A percentile compares a stretch with the other conserved stretches of the same genome.
These are phyloP conservation scores for Spizellomyces punctatus DNA, from an alignment of 192 early-diverging fungal species.

Conservation along the genomic window DNA sequence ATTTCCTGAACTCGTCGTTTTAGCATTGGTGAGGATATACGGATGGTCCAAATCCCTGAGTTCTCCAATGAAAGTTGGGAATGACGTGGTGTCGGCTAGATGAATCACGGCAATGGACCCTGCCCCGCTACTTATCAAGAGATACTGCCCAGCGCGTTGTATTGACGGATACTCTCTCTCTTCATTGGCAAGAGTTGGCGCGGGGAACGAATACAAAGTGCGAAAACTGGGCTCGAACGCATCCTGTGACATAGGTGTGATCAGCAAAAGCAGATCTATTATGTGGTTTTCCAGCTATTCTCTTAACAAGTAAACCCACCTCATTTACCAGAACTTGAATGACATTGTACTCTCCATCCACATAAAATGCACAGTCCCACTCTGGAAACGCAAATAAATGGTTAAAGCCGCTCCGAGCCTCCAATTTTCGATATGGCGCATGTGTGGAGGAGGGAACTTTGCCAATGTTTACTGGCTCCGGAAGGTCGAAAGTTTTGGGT, in stretches of 20 bases:
- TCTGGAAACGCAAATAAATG: slow-evolving; percentile 22
- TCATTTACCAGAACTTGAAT: neutral
- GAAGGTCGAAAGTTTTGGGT: too few relatives aligned
- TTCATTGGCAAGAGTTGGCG: neutral
- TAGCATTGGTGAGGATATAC: neutral
- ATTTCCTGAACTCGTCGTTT: neutral
- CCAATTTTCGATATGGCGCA: slow-evolving; percentile 15
- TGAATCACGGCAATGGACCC: slow-evolving; percentile 8
- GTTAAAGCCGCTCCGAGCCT: slow-evolving; percentile 27
- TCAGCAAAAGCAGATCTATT: too few relatives aligned
- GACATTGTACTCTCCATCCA: slow-evolving; percentile 17
- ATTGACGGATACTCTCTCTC: slow-evolving; percentile 25
- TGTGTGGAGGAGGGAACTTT: neutral
- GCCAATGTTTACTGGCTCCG: too few relatives aligned
- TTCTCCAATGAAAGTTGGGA: neutral
- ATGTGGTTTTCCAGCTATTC: too few relatives aligned
- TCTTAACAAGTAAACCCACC: too few relatives aligned
- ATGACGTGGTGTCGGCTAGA: neutral
- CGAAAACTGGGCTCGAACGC: too few relatives aligned
- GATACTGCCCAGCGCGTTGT: neutral
- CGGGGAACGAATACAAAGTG: too few relatives aligned
- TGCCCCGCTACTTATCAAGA: slow-evolving; percentile 21
- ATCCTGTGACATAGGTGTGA: too few relatives aligned
- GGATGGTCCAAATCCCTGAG: neutral
- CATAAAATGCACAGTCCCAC: slow-evolving; percentile 6